Base-by-base conservation (phyloP, 768 basidiomycete genomes). In the Hemileccinum rubropunctum region DNA sequence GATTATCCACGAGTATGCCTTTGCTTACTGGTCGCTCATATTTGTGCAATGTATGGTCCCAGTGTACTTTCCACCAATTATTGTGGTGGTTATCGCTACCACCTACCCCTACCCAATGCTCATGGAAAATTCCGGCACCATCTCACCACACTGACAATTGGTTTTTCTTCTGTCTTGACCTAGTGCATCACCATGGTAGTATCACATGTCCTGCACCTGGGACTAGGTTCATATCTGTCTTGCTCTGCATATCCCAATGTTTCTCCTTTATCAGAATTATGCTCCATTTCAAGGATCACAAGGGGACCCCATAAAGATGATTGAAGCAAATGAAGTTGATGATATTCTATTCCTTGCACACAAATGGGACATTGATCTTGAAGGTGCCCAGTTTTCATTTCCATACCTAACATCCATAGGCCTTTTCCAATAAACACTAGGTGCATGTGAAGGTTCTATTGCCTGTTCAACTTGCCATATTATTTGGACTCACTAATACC, bases 401-500 rank as follows among this genome's bases (percentile, higher is more conserved):
- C 1, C 4, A 34, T n/a, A 15, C 33, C 2, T n/a, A 9, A 34
- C 15, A 23, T 23, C 8, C 12, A 4, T 26, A 13, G 9, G 42
- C 46, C 17, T 12, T 6, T 12, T 30, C 28, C 28, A 30, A 30
- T 23, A 23, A 3, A 7, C 11, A 36, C 42, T 18, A 97, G 94
- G 95, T 50, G 95, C 95, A 23, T 99, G 97, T 68, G 95, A 98
- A 73, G 89, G 92, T 36, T 95, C 93, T 1, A 81, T 97, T 41
- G 95, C 95, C 14, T 99, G 95, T 65, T 98, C 95, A 13, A 99
- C 95, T 18, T 99, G 95, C 67, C 95, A 99, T 66, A 82, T 98
- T 48, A 91, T 98, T 98, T 60, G 97, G 92, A 0, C 76, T 98
- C 45, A 95, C 93, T 1, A 95, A 98, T 61, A 98, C 95, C 58